Evolutionary conservation across 1,139 yeast species (phyloP), one percentile per base, ranked within the genome.

Genomic region (Hyphopichia buzzinii): DNA sequence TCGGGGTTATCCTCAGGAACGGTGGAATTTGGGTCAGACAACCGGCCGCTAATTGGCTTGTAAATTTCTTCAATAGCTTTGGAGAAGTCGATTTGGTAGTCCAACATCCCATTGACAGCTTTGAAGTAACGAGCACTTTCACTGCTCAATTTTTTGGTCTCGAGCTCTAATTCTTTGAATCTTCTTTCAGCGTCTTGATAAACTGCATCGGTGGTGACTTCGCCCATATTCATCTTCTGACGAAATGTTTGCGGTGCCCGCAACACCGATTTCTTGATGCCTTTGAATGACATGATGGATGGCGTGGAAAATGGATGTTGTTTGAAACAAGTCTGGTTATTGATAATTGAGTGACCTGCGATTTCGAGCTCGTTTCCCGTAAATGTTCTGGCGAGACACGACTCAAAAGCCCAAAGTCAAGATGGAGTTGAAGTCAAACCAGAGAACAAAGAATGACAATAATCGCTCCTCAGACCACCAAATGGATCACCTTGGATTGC

Each of bases 171-270:
- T 57, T 90, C 97, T 57, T 85, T 86, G 72, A 94, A 92, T 52
- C 98, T 77, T 59, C 97, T 77, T 62, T 92, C 98, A 7, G 97
- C 97, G 64, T 92, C 99, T 34, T 76, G 75, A 58, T 89, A 92
- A 15, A 92, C 96, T 0, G 96, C 79, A 57, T 92, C 99, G 37
- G 70, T 74, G 35, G 96, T 87, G 37, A 77, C 72, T 35, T 83
- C 85, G 28, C 96, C 97, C 90, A 84, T 84, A 60, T 85, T 81
- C 60, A 85, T 58, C 68, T 84, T 85, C 56, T 81, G 88, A 48
- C 90, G 81, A 53, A 84, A 71, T 43, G 72, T 77, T 58, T 84
- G 92, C 23, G 94, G 94, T 3, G 96, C 95, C 67, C 98, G 75
- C 33, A 80, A 80, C 44, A 89, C 72, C 22, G 95, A 81, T 67